Evolutionary conservation across 306 rosid genomes (phyloP).

Genomic region (Oxytropis ochrocephala): DNA sequence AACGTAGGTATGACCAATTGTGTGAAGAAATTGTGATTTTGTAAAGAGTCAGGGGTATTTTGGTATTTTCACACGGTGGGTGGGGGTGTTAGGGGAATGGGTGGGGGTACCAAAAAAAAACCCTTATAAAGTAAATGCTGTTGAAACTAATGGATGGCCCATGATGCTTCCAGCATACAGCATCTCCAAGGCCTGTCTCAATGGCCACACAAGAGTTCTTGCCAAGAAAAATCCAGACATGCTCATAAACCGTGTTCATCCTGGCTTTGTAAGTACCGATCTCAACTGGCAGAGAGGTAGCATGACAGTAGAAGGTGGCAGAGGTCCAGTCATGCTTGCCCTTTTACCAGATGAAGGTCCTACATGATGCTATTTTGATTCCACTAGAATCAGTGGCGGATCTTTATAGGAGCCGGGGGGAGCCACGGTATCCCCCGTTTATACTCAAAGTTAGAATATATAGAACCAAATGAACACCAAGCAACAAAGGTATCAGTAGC

Average conservation of each 20-base stretch:
- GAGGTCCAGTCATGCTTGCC: constrained; percentile 30
- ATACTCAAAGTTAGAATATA: too few species aligned
- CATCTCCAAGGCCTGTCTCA: constrained; percentile 9
- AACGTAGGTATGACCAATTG: too few species aligned
- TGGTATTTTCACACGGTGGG: too few species aligned
- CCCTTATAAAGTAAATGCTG: constrained; percentile 33
- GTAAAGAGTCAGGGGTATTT: too few species aligned
- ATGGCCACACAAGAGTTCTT: constrained; percentile 1
- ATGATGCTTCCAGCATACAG: constrained; percentile 46
- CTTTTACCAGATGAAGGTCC: constrained; percentile 9
- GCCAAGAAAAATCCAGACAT: background rate
- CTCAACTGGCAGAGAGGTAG: background rate
- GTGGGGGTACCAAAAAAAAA: too few species aligned
- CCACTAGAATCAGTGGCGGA: background rate
- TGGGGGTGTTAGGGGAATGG: too few species aligned
- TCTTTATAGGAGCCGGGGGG: too few species aligned
- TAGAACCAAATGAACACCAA: too few species aligned
- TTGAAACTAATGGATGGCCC: constrained; percentile 54
- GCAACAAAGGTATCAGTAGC: too few species aligned
- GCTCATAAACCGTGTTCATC: constrained; percentile 11
- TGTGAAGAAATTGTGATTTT: too few species aligned
- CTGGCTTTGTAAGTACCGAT: constrained; percentile 6
- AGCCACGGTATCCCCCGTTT: too few species aligned
- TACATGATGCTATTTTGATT: constrained; percentile 8
- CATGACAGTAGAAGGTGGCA: constrained; percentile 37